Base-by-base conservation (phyloP, 2,329 filamentous ascomycete genomes). In the Laburnicola sp. region DNA sequence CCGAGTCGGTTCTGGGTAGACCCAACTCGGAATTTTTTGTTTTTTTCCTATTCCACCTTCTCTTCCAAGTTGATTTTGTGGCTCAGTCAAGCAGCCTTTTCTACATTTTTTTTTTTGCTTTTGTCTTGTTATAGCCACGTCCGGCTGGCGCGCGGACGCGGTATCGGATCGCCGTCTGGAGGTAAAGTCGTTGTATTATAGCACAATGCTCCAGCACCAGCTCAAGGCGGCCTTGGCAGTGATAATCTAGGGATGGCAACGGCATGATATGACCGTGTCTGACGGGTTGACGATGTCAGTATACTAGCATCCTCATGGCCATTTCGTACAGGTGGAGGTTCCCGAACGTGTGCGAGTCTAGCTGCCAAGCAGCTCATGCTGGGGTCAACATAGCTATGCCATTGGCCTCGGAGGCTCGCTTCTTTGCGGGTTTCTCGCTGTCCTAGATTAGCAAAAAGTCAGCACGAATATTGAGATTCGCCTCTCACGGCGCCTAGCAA, bases 391-490 rank as follows among this genome's bases (percentile, higher is more conserved):
- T 59, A 34, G 61, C 56, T 22, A 69, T 53, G 48, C 66, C 68
- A 50, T 69, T 66, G 60, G 54, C 60, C 44, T 63, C 62, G 55
- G 67, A 59, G 48, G 66, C 65, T 52, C 66, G 69, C 61, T 73
- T 73, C 60, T 67, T 59, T 60, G 57, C 50, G 50, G 54, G 40
- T 53, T 63, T 63, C 49, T 65, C 60, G 64, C 65, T 70, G 62
- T 65, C 68, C 70, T 73, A 64, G 40, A 69, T 70, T 64, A 72
- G 68, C 66, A 62, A 51, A 57, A 62, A 48, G 70, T 72, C 63
- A 73, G 69, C 63, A 63, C 57, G 44, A 55, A 52, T 50, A 50
- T 54, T 45, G 61, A 54, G 32, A 57, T 21, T 32, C 48, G 60
- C 54, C 57, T 56, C 61, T 59, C 46, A 48, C 48, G 54, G 46